These are phyloP conservation scores for Cutaneotrichosporon mucoides DNA, from an alignment of 1,284 basidiomycete species.

Conservation along the genomic window DNA sequence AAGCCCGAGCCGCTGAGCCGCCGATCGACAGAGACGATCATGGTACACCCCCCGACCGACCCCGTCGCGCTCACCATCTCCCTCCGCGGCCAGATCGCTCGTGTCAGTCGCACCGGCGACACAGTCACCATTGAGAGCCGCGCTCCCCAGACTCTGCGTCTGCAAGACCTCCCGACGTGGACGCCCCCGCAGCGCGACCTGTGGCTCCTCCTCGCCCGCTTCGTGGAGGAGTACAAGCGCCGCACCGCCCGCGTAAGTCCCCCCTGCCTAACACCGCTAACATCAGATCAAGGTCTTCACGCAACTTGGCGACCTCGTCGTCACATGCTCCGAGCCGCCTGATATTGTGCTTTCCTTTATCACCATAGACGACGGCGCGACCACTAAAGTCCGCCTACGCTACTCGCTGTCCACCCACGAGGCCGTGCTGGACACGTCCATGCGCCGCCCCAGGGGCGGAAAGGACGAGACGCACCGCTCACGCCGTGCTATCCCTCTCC, in stretches of 20 bases:
- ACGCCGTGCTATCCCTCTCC: constrained; percentile 12
- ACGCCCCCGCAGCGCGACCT: constrained; percentile 14
- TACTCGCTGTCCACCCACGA: constrained; percentile 19
- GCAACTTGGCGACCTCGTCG: constrained; percentile 27
- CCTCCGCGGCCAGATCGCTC: not conserved
- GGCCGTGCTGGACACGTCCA: constrained; percentile 17
- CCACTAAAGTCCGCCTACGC: constrained; percentile 12
- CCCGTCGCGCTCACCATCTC: constrained; percentile 7
- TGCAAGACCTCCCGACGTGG: constrained; percentile 14
- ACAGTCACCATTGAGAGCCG: not conserved
- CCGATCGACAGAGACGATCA: constrained; percentile 15
- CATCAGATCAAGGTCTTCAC: constrained; percentile 35
- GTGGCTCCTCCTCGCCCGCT: constrained; percentile 23
- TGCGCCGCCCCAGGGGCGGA: not conserved
- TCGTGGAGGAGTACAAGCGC: constrained; percentile 33
- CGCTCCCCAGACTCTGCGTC: not conserved
- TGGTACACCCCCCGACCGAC: constrained; percentile 7
- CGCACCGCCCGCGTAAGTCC: constrained; percentile 28
- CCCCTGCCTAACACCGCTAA: not conserved
- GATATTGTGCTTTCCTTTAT: constrained; percentile 32
- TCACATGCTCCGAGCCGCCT: constrained; percentile 38
- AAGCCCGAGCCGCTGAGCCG: constrained; percentile 8
- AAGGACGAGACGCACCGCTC: constrained; percentile 10
- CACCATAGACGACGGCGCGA: not conserved
- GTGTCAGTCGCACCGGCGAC: not conserved